These are phyloP conservation scores for Peronospora tabacina DNA, from an alignment of 352 stramenopile genomes.

Conservation along the genomic window DNA sequence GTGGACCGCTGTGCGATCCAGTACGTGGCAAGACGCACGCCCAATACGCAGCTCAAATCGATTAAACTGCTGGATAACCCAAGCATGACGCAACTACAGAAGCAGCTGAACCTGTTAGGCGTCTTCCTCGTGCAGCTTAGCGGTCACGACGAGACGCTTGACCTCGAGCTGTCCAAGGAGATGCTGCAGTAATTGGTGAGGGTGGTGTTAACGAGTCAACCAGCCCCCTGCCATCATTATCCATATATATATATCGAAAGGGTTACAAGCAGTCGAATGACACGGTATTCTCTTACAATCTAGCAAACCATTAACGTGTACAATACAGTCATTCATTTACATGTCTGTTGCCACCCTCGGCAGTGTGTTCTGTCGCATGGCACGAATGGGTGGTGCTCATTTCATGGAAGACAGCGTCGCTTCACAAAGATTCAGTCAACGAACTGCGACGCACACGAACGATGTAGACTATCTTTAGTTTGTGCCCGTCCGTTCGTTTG, in stretches of 20 bases:
- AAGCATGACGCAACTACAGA: constrained; percentile 63
- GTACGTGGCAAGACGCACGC: constrained; percentile 44
- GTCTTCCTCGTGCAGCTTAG: constrained; percentile 61
- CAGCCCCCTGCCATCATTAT: constrained; percentile 5
- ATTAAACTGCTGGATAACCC: constrained; percentile 75
- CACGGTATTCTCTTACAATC: not conserved
- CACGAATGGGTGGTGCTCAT: not conserved
- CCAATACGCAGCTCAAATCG: constrained; percentile 55
- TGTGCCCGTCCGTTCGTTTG: constrained; percentile 11
- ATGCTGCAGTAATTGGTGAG: constrained; percentile 46
- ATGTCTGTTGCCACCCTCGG: not conserved
- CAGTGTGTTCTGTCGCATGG: not conserved
- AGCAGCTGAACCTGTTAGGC: constrained; percentile 52
- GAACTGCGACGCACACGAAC: not conserved
- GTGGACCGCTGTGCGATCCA: constrained; percentile 67
- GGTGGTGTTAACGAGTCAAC: not conserved
- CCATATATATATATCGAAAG: constrained; percentile 27
- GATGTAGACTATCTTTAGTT: constrained; percentile 14
- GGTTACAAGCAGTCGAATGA: not conserved
- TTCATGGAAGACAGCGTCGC: too few relatives aligned
- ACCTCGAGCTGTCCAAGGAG: constrained; percentile 61
- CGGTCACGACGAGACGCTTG: constrained; percentile 49
- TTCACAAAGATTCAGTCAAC: constrained; percentile 1
- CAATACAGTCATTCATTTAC: not conserved
- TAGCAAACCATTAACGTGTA: not conserved